Conservation (phyloP, 2,329 filamentous ascomycete species). For the Aspergillus sp. region DNA sequence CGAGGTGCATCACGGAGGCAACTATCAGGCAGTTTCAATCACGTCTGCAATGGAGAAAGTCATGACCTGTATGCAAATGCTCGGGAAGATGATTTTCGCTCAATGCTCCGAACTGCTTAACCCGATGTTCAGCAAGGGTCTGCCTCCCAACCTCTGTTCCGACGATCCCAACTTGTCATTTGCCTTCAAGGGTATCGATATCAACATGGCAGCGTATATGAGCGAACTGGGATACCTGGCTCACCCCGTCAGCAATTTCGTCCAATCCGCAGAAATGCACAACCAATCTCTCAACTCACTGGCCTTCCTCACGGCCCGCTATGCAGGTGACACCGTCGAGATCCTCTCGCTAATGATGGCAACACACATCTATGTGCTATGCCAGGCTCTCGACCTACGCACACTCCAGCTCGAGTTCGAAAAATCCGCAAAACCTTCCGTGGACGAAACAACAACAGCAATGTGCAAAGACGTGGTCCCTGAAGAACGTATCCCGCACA, state of each 20-base stretch:
- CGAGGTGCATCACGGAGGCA: conserved; percentile 62
- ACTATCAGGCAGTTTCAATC: conserved; percentile 66
- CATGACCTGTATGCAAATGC: conserved; percentile 51
- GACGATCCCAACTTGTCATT: conserved; percentile 59
- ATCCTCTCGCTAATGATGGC: conserved; percentile 59
- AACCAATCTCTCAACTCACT: conserved; percentile 69
- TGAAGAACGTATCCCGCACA: neutral
- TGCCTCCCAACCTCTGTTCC: conserved; percentile 62
- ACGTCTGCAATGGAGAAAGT: conserved; percentile 68
- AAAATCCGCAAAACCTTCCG: neutral
- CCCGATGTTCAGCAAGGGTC: conserved; percentile 58
- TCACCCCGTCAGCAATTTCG: conserved; percentile 63
- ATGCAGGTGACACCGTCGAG: conserved; percentile 59
- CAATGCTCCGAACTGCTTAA: conserved; percentile 67
- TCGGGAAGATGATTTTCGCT: conserved; percentile 65
- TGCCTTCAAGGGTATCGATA: conserved; percentile 65
- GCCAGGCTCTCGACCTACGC: conserved; percentile 60
- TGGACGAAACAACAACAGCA: conserved; percentile 10
- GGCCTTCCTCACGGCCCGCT: conserved; percentile 60
- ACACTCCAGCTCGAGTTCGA: conserved; percentile 28
- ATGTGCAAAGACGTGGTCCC: neutral
- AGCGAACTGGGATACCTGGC: conserved; percentile 64
- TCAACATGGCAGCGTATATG: conserved; percentile 65
- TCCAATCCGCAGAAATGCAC: conserved; percentile 67
- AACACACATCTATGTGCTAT: conserved; percentile 56